Evolutionary conservation across 495 filamentous ascomycete genomes (phyloP).

Genomic region (Talaromyces thailandensis): DNA sequence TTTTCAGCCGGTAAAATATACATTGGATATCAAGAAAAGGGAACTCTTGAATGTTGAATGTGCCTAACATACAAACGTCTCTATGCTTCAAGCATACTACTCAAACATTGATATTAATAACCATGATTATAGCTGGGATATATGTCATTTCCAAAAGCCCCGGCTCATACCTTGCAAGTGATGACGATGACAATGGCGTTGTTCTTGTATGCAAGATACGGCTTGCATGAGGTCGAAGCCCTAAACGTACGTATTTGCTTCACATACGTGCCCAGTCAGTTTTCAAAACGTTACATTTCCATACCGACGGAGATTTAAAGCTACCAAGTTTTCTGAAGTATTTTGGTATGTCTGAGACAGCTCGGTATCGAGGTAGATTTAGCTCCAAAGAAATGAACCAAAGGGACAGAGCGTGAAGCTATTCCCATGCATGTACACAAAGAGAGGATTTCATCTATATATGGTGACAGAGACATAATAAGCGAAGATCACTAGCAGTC

Average conservation of each 20-base stretch:
- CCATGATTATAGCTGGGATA: background rate
- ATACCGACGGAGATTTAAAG: background rate
- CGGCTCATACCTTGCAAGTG: background rate
- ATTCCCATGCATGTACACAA: background rate
- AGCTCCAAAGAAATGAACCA: no score
- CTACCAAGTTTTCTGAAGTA: background rate
- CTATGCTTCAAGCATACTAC: background rate
- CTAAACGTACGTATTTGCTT: background rate
- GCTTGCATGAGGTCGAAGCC: background rate
- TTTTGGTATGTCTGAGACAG: background rate
- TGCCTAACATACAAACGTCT: background rate
- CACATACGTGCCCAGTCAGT: background rate
- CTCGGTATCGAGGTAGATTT: no score
- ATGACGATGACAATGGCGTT: background rate
- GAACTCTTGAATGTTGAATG: background rate
- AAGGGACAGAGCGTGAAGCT: background rate
- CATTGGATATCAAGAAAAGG: background rate
- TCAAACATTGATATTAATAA: background rate
- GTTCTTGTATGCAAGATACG: conserved; percentile 1
- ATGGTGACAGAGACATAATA: background rate
- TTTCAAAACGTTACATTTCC: background rate
- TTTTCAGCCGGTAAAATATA: background rate
- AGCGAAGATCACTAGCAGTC: no score
- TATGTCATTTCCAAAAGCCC: background rate
- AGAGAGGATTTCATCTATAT: background rate